Evolutionary conservation across 2,329 filamentous ascomycete genomes (phyloP).

Genomic region (Leptographium galeiforme): DNA sequence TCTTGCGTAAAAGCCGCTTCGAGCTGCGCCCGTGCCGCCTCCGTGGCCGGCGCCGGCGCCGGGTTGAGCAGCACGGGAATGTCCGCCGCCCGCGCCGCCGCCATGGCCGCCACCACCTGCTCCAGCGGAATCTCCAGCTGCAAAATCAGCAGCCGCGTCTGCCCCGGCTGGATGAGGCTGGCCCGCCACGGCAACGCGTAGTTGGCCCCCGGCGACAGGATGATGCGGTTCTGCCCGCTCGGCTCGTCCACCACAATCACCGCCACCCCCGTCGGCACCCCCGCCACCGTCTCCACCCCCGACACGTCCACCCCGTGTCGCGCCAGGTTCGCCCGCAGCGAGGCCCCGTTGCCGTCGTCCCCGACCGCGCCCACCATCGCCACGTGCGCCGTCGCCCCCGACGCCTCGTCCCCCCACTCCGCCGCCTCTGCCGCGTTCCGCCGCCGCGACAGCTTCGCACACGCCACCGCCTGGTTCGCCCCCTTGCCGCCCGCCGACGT

Average conservation of each 20-base stretch:
- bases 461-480: slow-evolving; percentile 87
- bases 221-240: slow-evolving; percentile 63
- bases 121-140: slow-evolving; percentile 46
- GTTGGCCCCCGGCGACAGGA: slow-evolving; percentile 62
- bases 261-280: slow-evolving; percentile 52
- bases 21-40: slow-evolving; percentile 37
- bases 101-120: slow-evolving; percentile 37
- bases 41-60: slow-evolving; percentile 52
- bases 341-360: slow-evolving; percentile 48
- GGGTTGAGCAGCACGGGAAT: slow-evolving; percentile 56
- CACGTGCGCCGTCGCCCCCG: slow-evolving; percentile 28
- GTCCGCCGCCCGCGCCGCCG: slow-evolving; percentile 21
- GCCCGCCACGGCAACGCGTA: slow-evolving; percentile 24
- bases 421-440: slow-evolving; percentile 16
- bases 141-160: slow-evolving; percentile 42
- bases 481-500: slow-evolving; percentile 86
- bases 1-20: slow-evolving; percentile 30
- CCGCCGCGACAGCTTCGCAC: slow-evolving; percentile 62
- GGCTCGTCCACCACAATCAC: slow-evolving; percentile 64
- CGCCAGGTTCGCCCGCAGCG: slow-evolving; percentile 44
- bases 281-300: slow-evolving; percentile 30
- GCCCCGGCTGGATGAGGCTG: slow-evolving; percentile 19
- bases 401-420: slow-evolving; percentile 20
- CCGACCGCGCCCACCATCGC: slow-evolving; percentile 67
- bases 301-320: slow-evolving; percentile 48